A percentile compares a stretch with the other conserved stretches of the same genome.
These are phyloP conservation scores for Calophaca sinica DNA, from an alignment of 306 rosid genomes.

Conservation along the genomic window DNA sequence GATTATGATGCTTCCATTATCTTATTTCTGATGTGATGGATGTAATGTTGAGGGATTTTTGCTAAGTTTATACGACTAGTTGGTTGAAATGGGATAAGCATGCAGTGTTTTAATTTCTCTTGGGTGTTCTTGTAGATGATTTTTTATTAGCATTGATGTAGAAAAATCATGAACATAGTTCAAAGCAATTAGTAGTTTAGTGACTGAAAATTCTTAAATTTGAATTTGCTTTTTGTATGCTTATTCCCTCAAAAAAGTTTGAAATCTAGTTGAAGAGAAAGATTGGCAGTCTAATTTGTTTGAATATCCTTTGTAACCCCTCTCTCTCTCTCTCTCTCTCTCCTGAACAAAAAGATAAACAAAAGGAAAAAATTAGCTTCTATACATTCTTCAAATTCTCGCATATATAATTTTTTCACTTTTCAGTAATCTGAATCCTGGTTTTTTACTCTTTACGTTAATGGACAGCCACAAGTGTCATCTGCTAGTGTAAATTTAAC, in stretches of 20 bases:
- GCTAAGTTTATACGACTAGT: background rate
- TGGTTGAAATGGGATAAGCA: conserved; percentile 18
- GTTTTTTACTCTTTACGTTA: conserved; percentile 41
- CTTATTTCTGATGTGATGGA: conserved; percentile 27
- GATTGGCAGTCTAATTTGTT: conserved; percentile 7
- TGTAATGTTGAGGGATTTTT: conserved; percentile 30
- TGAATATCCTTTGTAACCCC: conserved; percentile 6
- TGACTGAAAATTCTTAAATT: background rate
- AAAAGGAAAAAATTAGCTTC: background rate
- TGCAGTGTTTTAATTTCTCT: background rate
- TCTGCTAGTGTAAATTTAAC: conserved; percentile 91
- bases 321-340: background rate
- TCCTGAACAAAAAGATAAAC: background rate
- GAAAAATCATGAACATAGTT: conserved; percentile 7
- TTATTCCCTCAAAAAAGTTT: background rate
- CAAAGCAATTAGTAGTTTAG: background rate
- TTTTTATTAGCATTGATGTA: background rate
- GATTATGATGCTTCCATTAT: conserved; percentile 31
- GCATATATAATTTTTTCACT: background rate
- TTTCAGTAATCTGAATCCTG: conserved; percentile 36
- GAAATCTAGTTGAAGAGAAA: conserved; percentile 10
- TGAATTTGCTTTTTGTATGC: background rate
- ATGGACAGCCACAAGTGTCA: conserved; percentile 84
- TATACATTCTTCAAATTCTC: conserved; percentile 25
- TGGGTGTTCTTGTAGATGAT: conserved; percentile 23